Conservation (phyloP, 495 filamentous ascomycete genomes). For the Hypoxylon crocopeplum region DNA sequence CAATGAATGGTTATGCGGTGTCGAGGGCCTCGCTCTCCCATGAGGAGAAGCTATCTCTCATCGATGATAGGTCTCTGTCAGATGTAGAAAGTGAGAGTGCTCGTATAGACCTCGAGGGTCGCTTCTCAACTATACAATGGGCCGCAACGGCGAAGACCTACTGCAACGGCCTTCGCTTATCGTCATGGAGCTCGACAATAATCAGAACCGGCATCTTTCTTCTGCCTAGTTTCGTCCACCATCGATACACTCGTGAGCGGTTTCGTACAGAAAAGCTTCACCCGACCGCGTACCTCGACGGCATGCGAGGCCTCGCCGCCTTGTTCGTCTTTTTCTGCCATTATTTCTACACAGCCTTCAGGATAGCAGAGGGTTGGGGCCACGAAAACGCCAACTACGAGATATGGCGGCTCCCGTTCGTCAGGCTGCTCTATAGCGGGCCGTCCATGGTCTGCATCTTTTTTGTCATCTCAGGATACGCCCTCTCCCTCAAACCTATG, state of each 20-base stretch:
- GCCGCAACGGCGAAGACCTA: slow-evolving; percentile 28
- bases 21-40: slow-evolving; percentile 36
- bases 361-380: slow-evolving; percentile 52
- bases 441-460: slow-evolving; percentile 78
- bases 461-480: slow-evolving; percentile 78
- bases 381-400: slow-evolving; percentile 41
- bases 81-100: slow-evolving; percentile 43
- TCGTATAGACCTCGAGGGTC: slow-evolving; percentile 33
- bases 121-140: slow-evolving; percentile 34
- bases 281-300: slow-evolving; percentile 64
- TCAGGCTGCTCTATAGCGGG: slow-evolving; percentile 70
- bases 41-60: slow-evolving; percentile 43
- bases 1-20: slow-evolving; percentile 42
- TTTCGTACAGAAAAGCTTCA: slow-evolving; percentile 32
- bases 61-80: slow-evolving; percentile 40
- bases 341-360: slow-evolving; percentile 52
- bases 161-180: slow-evolving; percentile 32
- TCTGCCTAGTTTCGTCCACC: slow-evolving; percentile 48
- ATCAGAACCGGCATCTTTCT: slow-evolving; percentile 42
- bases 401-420: slow-evolving; percentile 67
- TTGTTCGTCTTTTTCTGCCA: slow-evolving; percentile 65
- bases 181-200: slow-evolving; percentile 35
- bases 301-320: slow-evolving; percentile 64
- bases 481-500: slow-evolving; percentile 69
- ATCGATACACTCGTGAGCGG: slow-evolving; percentile 32